Base-by-base conservation (phyloP, 2,329 filamentous ascomycete genomes). In the Aspergillus alliaceus region DNA sequence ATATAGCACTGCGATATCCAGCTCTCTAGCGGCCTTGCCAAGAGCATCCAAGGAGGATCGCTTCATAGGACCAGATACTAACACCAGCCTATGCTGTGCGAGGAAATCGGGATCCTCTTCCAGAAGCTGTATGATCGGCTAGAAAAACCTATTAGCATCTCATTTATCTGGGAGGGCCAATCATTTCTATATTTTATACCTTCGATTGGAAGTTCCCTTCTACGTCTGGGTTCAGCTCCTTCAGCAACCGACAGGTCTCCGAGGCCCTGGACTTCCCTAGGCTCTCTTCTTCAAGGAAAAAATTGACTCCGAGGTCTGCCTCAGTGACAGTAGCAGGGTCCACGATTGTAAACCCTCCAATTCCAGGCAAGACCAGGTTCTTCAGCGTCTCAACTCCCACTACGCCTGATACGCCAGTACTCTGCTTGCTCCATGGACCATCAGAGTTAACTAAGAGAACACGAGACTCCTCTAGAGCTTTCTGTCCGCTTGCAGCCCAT, bases 211-310 rank as follows among this genome's bases (percentile, higher is more conserved):
- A 93, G 67, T 88, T 82, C 6, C 93, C 93, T 58, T 90, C 77
- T 1, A 97, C 95, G 69, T 98, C 95, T 2, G 93, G 92, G 69
- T 99, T 99, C 59, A 99, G 81, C 74, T 99, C 96, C 60, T 86
- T 81, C 42, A 99, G 80, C 54, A 93, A 81, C 60, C 88, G 86
- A 57, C 88, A 87, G 54, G 89, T 90, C 70, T 90, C 87, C 71
- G 91, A 84, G 1, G 93, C 91, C 64, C 95, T 86, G 25, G 86
- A 86, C 67, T 87, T 87, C 53, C 92, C 93, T 35, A 96, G 72
- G 62, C 86, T 89, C 49, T 82, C 79, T 66, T 95, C 86, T 59
- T 96, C 91, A 0, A 99, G 81, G 69, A 99, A 99, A 82, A 99
- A 99, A 77, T 99, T 99, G 61, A 97, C 89, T 4, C 96, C 95